Conservation (phyloP, 441 rosid species). For the Erysimum pusillum region DNA sequence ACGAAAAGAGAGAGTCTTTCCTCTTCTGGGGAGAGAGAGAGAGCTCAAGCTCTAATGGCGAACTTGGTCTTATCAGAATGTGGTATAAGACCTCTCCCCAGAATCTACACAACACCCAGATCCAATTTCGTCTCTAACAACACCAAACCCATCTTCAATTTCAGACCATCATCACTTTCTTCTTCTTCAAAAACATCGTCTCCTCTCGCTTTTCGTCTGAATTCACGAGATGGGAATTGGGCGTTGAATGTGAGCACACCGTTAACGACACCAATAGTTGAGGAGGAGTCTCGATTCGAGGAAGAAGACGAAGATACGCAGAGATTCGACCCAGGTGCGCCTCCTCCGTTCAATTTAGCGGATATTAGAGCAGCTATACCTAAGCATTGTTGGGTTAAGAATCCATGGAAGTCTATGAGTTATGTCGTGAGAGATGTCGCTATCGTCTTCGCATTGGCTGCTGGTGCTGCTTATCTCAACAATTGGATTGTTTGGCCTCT, state of each 20-base stretch:
- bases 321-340: conserved; percentile 71
- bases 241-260: conserved; percentile 62
- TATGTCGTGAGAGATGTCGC: conserved; percentile 89
- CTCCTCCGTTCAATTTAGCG: conserved; percentile 83
- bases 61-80: conserved; percentile 67
- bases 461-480: conserved; percentile 74
- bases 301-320: conserved; percentile 42
- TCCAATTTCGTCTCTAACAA: conserved; percentile 43
- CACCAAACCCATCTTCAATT: conserved; percentile 21
- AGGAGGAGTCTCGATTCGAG: conserved; percentile 39
- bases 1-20: conserved; percentile 15
- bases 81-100: conserved; percentile 72
- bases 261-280: conserved; percentile 31
- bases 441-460: conserved; percentile 80
- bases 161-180: neutral
- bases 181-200: conserved; percentile 3
- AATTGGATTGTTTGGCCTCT: conserved; percentile 94
- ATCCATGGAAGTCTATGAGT: conserved; percentile 92
- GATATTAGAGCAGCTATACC: conserved; percentile 95
- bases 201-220: conserved; percentile 25
- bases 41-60: conserved; percentile 59
- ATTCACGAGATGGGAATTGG: conserved; percentile 53
- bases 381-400: conserved; percentile 96
- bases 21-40: conserved; percentile 34
- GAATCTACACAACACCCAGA: conserved; percentile 52